These are phyloP conservation scores for Aphanomyces cochlioides DNA, from an alignment of 352 stramenopile species.

Conservation along the genomic window DNA sequence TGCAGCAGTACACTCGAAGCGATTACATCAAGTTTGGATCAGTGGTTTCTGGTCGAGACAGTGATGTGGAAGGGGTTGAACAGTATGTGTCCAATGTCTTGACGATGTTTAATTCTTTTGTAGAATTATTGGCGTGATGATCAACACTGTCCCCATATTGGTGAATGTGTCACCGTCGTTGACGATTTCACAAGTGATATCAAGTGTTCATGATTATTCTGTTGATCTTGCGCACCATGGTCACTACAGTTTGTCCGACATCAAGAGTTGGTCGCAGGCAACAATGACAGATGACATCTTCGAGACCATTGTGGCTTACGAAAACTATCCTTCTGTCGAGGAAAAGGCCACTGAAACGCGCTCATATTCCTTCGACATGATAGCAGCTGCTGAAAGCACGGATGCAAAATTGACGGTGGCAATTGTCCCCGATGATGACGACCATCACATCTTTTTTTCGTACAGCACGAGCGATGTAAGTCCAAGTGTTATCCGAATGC, in stretches of 20 bases:
- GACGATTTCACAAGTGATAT: neutral
- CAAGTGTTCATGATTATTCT: neutral
- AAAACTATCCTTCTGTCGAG: slow-evolving; percentile 5
- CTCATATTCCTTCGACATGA: neutral
- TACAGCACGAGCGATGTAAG: neutral
- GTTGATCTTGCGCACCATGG: neutral
- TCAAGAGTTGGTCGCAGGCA: slow-evolving; percentile 1
- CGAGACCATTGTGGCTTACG: neutral
- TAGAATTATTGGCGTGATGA: neutral
- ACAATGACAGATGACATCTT: slow-evolving; percentile 10
- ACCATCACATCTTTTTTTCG: neutral
- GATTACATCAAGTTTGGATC: slow-evolving; percentile 6
- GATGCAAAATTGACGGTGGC: neutral
- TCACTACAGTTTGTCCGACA: slow-evolving; percentile 10
- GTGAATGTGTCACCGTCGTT: neutral
- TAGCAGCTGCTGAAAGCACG: neutral
- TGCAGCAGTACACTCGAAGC: slow-evolving; percentile 7
- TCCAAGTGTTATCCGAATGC: no score
- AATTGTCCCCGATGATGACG: neutral
- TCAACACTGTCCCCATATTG: slow-evolving; percentile 9
- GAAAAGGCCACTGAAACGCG: neutral
- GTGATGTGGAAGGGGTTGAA: neutral
- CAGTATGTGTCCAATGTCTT: neutral
- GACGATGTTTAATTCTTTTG: neutral
- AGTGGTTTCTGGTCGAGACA: neutral